Conservation (phyloP, 2,329 filamentous ascomycete species). For the Stagonosporopsis cucurbitacearum region DNA sequence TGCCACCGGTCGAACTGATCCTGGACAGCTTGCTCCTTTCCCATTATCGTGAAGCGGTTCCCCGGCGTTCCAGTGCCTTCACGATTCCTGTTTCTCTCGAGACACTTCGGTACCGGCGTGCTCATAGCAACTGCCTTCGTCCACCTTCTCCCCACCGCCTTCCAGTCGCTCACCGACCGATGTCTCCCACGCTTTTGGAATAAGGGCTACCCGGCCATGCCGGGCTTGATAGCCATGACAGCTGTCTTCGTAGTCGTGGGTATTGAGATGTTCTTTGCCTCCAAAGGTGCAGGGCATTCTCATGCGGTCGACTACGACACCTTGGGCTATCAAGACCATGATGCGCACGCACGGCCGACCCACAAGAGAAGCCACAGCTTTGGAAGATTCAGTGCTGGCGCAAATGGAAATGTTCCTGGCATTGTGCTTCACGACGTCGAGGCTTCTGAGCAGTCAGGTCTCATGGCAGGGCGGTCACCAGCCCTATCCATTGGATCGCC, state of each 20-base stretch:
- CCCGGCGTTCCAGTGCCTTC: constrained; percentile 48
- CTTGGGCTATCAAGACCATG: constrained; percentile 34
- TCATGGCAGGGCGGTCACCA: constrained; percentile 44
- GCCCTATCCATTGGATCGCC: constrained; percentile 37
- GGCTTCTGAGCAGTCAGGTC: constrained; percentile 36
- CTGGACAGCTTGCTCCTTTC: constrained; percentile 48
- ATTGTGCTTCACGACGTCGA: constrained; percentile 43
- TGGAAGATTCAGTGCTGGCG: constrained; percentile 37
- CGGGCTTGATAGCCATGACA: constrained; percentile 49
- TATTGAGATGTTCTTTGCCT: constrained; percentile 88
- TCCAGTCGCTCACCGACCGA: constrained; percentile 49
- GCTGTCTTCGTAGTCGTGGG: constrained; percentile 70
- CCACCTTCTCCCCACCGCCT: constrained; percentile 51
- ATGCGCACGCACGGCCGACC: constrained; percentile 22
- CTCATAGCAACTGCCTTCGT: constrained; percentile 52
- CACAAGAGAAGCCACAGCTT: constrained; percentile 45
- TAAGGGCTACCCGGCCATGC: constrained; percentile 49
- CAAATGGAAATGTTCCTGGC: constrained; percentile 35
- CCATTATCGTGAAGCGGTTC: constrained; percentile 49
- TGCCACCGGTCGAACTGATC: constrained; percentile 21
- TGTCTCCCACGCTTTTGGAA: constrained; percentile 51
- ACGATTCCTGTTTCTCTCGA: constrained; percentile 49
- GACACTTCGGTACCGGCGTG: constrained; percentile 51
- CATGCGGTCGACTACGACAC: constrained; percentile 62
- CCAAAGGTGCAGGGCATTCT: constrained; percentile 66